Percentiles rank a stretch among this genome's conserved stretches.
These are phyloP conservation scores for Opeltia flavorubescens DNA, from an alignment of 495 filamentous ascomycete genomes.

Conservation along the genomic window DNA sequence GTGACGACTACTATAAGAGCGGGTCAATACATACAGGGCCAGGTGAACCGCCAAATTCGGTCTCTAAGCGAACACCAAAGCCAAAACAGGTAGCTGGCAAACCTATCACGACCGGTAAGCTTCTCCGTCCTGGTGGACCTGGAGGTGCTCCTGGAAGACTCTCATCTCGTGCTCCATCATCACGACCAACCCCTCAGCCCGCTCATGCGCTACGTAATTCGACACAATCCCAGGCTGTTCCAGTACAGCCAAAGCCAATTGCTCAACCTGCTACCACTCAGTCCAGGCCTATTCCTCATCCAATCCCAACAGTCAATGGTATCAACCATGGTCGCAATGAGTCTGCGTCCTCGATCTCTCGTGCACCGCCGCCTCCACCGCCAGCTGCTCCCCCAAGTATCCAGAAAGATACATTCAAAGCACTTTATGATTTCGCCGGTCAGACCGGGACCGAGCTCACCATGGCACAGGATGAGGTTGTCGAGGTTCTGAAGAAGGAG, in stretches of 20 bases:
- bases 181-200: conserved; percentile 27
- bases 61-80: conserved; percentile 74
- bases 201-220: conserved; percentile 7
- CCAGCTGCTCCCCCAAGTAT: conserved; percentile 47
- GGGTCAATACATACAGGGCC: conserved; percentile 72
- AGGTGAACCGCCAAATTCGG: conserved; percentile 72
- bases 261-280: conserved; percentile 33
- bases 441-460: conserved; percentile 67
- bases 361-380: conserved; percentile 53
- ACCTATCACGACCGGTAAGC: conserved; percentile 79
- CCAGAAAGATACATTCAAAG: conserved; percentile 66
- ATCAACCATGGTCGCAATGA: conserved; percentile 35
- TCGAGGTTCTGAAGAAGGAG: conserved; percentile 81
- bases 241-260: conserved; percentile 20
- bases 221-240: conserved; percentile 10
- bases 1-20: conserved; percentile 85
- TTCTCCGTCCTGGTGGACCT: conserved; percentile 81
- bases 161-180: conserved; percentile 33
- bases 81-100: conserved; percentile 70
- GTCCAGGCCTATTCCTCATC: conserved; percentile 27
- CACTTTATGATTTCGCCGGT: conserved; percentile 77
- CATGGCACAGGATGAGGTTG: conserved; percentile 59
- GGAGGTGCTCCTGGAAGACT: conserved; percentile 64
- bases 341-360: conserved; percentile 37
- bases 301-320: conserved; percentile 32